Evolutionary conservation across 106 monocot species (phyloP).

Genomic region (Agapanthus africanus): DNA sequence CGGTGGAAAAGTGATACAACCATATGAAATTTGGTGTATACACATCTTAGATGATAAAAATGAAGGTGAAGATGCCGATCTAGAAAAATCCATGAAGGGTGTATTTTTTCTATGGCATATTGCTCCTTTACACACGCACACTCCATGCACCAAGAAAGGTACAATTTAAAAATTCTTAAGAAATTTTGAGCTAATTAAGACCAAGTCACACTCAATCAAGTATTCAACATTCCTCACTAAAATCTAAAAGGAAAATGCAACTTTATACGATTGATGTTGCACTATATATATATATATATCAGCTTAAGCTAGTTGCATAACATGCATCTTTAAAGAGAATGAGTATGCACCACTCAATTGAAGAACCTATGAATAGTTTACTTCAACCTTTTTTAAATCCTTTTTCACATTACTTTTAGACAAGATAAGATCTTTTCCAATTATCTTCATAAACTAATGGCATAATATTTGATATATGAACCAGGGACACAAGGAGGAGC

Average conservation of each 20-base stretch:
- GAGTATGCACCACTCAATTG: not conserved
- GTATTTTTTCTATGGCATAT: too few species aligned
- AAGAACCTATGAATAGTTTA: not conserved
- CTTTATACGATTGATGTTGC: too few species aligned
- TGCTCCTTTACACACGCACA: too few species aligned
- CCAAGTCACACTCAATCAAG: not conserved
- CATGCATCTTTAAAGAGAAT: not conserved
- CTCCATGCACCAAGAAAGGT: not conserved
- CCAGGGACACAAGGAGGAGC: conserved; percentile 6
- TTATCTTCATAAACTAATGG: conserved; percentile 1
- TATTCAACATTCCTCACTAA: not conserved
- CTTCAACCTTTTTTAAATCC: not conserved
- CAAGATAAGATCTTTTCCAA: not conserved
- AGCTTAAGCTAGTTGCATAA: too few species aligned
- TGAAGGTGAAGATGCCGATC: too few species aligned
- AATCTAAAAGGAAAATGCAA: not conserved
- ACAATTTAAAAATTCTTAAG: not conserved
- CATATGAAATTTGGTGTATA: too few species aligned
- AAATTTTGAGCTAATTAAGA: not conserved
- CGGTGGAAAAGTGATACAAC: too few species aligned
- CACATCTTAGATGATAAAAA: too few species aligned
- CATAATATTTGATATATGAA: not conserved
- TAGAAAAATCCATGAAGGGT: too few species aligned
- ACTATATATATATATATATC: too few species aligned
- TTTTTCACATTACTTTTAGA: not conserved